Conservation (phyloP, 148 eudicot species). For the Rhododendron simsii region DNA sequence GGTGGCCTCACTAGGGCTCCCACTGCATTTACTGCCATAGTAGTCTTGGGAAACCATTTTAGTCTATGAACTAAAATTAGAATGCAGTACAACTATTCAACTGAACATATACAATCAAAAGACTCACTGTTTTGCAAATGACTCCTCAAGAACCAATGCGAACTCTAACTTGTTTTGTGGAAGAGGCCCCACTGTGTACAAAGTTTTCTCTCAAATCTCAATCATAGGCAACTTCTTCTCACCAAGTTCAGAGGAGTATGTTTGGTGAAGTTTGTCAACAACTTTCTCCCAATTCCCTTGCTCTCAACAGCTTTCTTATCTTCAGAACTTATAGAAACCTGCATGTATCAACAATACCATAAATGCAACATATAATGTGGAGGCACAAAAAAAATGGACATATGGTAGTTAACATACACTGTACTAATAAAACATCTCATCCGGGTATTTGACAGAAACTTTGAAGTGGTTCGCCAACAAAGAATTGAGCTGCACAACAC, state of each 20-base stretch:
- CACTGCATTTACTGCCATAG: constrained; percentile 21
- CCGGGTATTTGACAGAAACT: constrained; percentile 44
- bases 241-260: constrained; percentile 44
- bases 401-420: constrained; percentile 25
- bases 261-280: constrained; percentile 45
- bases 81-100: neutral
- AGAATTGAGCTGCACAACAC: constrained; percentile 41
- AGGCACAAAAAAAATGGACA: neutral
- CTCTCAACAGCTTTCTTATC: constrained; percentile 47
- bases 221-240: constrained; percentile 50
- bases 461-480: constrained; percentile 68
- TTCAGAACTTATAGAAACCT: constrained; percentile 60
- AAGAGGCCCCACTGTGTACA: constrained; percentile 66
- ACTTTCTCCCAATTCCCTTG: constrained; percentile 51
- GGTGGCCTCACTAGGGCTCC: constrained; percentile 26
- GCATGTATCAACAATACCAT: constrained; percentile 18
- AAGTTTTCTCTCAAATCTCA: constrained; percentile 39
- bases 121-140: constrained; percentile 51
- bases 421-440: constrained; percentile 59
- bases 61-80: neutral
- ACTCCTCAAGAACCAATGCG: constrained; percentile 52
- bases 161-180: constrained; percentile 44
- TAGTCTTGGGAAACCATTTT: too few species aligned
- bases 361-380: neutral
- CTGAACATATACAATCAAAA: neutral